Percentiles rank a stretch among this genome's conserved stretches.
Conservation (phyloP, 441 rosid genomes). For the Sinapis alba region DNA sequence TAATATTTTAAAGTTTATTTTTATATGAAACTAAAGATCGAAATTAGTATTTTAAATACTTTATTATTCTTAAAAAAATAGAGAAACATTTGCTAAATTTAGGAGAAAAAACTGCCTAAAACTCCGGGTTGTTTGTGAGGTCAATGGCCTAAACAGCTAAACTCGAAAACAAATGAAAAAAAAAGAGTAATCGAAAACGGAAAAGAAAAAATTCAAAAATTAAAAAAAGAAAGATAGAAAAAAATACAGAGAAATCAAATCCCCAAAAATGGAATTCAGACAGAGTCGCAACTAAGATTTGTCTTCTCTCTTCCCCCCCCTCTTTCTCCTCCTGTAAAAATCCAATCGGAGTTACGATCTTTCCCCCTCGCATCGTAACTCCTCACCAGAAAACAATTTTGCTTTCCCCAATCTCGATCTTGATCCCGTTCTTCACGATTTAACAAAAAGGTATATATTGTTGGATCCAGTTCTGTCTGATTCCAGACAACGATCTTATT, state of each 20-base stretch:
- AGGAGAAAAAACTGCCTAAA: conserved; percentile 41
- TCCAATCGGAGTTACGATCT: conserved; percentile 40
- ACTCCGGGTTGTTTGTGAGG: conserved; percentile 37
- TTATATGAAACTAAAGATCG: no score
- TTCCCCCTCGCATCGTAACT: conserved; percentile 33
- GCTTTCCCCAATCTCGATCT: conserved; percentile 39
- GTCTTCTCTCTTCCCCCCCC: conserved; percentile 30
- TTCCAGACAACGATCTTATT: conserved; percentile 6
- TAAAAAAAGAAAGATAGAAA: conserved; percentile 17
- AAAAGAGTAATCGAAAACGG: not conserved
- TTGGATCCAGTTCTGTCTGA: not conserved
- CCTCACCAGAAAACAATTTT: conserved; percentile 18
- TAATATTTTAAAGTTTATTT: no score
- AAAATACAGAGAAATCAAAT: conserved; percentile 32
- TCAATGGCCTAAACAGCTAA: conserved; percentile 43
- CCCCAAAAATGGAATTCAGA: conserved; percentile 37
- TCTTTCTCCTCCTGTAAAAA: conserved; percentile 28
- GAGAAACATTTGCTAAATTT: conserved; percentile 32
- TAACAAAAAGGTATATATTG: conserved; percentile 20
- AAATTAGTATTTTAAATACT: no score
- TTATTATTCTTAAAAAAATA: not conserved
- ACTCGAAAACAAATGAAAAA: conserved; percentile 28
- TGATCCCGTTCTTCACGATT: conserved; percentile 21
- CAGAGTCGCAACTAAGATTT: conserved; percentile 38
- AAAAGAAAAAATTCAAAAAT: not conserved